phyloP scores from a whole-genome alignment of 352 stramenopile genomes.

The Globisporangium uncinulatum region DNA sequence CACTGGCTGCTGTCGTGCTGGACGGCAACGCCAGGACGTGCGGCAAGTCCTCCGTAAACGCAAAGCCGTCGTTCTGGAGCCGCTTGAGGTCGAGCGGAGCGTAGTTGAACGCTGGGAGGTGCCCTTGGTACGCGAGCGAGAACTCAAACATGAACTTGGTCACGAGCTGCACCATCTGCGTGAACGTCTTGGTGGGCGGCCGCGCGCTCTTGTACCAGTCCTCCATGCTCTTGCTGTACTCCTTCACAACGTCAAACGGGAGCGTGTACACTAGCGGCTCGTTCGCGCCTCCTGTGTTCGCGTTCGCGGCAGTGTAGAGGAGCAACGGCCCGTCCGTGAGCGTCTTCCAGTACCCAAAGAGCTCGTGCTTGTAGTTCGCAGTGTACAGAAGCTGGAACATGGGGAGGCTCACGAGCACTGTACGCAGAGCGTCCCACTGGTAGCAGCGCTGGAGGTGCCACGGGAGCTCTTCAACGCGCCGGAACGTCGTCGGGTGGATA shows the following conservation, averaged over 20 bases:
- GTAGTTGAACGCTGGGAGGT: constrained; percentile 71
- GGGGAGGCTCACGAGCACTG: constrained; percentile 83
- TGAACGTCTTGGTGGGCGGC: constrained; percentile 72
- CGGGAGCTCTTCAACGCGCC: constrained; percentile 84
- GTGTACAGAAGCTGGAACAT: constrained; percentile 93
- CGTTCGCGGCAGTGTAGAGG: constrained; percentile 27
- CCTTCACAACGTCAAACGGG: constrained; percentile 90
- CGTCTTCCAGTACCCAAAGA: constrained; percentile 89
- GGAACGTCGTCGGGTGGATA: constrained; percentile 74
- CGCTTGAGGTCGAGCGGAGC: constrained; percentile 64
- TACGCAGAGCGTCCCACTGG: constrained; percentile 82
- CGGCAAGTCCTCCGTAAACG: constrained; percentile 59
- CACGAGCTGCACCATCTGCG: constrained; percentile 71
- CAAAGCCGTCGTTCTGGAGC: constrained; percentile 67
- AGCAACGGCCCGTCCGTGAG: constrained; percentile 75
- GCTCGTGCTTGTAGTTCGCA: constrained; percentile 83
- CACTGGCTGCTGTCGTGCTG: constrained; percentile 11
- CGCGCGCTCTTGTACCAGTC: constrained; percentile 77
- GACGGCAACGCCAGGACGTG: constrained; percentile 26
- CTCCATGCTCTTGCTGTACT: constrained; percentile 87
- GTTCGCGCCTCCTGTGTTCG: constrained; percentile 1
- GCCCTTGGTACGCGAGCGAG: constrained; percentile 62
- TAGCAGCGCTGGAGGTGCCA: constrained; percentile 91
- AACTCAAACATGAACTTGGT: constrained; percentile 91
- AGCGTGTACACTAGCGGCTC: constrained; percentile 43